Conservation (phyloP, 345 rosid genomes). For the Rhizophora mangle region DNA sequence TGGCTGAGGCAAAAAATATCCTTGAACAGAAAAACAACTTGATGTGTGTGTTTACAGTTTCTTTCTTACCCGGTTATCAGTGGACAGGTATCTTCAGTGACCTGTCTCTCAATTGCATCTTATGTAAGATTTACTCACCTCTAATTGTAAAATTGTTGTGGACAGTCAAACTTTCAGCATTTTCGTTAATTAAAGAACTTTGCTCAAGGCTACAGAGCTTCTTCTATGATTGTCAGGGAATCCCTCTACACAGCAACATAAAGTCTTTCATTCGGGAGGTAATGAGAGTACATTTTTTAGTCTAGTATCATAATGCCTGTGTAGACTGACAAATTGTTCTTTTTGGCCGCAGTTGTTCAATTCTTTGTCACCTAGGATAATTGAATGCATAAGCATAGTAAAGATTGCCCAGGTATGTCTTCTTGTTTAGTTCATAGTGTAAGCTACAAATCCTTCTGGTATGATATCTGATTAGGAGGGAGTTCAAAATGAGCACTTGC, state of each 20-base stretch:
- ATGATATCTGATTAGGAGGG: too few relatives aligned
- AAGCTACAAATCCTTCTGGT: too few relatives aligned
- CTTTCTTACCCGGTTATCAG: slow-evolving; percentile 63
- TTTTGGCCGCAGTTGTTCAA: slow-evolving; percentile 54
- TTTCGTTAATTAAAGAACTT: slow-evolving; percentile 65
- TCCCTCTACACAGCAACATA: slow-evolving; percentile 27
- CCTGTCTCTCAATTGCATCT: slow-evolving; percentile 1
- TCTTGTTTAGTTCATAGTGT: background rate
- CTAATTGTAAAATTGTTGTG: slow-evolving; percentile 21
- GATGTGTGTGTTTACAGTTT: slow-evolving; percentile 43
- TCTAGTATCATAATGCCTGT: slow-evolving; percentile 2
- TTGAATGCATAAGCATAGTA: slow-evolving; percentile 66
- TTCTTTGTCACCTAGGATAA: slow-evolving; percentile 50
- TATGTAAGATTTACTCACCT: background rate
- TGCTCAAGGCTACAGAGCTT: slow-evolving; percentile 50
- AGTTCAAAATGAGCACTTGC: too few relatives aligned
- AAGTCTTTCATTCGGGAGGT: slow-evolving; percentile 65
- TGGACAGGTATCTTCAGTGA: slow-evolving; percentile 69
- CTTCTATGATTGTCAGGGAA: slow-evolving; percentile 38
- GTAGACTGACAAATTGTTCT: slow-evolving; percentile 15
- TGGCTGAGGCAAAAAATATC: slow-evolving; percentile 57
- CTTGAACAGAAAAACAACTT: slow-evolving; percentile 50
- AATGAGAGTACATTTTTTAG: slow-evolving; percentile 16
- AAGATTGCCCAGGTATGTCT: slow-evolving; percentile 85
- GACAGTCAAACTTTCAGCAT: slow-evolving; percentile 76